A percentile compares a stretch with the other conserved stretches of the same genome.
Evolutionary conservation across 345 rosid species (phyloP).

Genomic region (Gossypium raimondii): DNA sequence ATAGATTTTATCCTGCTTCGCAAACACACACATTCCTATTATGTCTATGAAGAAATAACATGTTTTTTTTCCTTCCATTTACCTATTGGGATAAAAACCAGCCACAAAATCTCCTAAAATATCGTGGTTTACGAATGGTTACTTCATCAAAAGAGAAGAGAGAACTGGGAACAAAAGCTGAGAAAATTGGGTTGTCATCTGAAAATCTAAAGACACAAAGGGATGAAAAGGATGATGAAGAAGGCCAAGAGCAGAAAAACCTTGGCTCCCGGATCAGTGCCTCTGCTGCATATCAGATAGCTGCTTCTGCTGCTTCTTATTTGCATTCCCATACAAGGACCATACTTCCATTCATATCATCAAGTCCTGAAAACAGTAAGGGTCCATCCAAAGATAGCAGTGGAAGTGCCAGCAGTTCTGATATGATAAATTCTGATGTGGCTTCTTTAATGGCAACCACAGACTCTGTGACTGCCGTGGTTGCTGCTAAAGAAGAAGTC

Average conservation of each 20-base stretch:
- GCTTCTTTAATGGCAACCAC: constrained; percentile 81
- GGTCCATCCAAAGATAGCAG: constrained; percentile 18
- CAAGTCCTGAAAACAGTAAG: constrained; percentile 25
- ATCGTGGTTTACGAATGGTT: constrained; percentile 54
- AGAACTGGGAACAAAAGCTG: constrained; percentile 42
- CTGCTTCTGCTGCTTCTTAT: constrained; percentile 87
- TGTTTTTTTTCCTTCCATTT: constrained; percentile 2
- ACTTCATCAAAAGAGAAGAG: constrained; percentile 78
- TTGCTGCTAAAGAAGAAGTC: constrained; percentile 89
- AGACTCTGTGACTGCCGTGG: constrained; percentile 94
- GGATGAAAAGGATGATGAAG: constrained; percentile 23
- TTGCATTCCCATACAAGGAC: constrained; percentile 61
- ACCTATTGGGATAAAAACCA: constrained; percentile 22
- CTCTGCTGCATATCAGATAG: constrained; percentile 69
- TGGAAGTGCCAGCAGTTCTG: constrained; percentile 25
- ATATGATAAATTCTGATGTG: constrained; percentile 39
- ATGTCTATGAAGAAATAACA: background rate
- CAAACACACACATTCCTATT: background rate
- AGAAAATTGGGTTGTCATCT: constrained; percentile 25
- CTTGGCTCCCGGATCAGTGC: constrained; percentile 41
- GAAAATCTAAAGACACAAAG: constrained; percentile 40
- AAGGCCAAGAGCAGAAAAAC: constrained; percentile 31
- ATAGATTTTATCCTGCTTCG: background rate
- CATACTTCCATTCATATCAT: constrained; percentile 54
- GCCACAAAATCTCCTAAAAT: constrained; percentile 61